phyloP scores from a whole-genome alignment of 441 rosid genomes.

The Croton laevigatus region DNA sequence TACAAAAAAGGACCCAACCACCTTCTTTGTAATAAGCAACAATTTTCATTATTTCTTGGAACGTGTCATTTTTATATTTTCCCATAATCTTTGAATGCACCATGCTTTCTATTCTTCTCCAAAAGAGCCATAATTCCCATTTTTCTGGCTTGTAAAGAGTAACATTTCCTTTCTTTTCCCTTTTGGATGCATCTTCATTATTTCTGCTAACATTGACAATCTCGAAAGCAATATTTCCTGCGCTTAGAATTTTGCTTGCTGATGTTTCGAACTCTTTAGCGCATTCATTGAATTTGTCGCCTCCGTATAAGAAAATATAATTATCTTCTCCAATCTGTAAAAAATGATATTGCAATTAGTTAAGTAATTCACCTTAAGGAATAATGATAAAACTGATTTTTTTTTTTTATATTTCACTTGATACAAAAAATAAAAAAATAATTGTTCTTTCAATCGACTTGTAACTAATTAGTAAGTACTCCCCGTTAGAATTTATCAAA shows the following conservation, averaged over 20 bases:
- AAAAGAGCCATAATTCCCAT: constrained; percentile 61
- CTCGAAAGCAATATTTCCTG: constrained; percentile 42
- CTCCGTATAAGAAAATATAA: constrained; percentile 67
- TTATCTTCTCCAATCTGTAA: constrained; percentile 53
- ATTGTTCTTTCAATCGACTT: no score
- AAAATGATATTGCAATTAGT: no score
- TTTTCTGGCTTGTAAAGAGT: constrained; percentile 40
- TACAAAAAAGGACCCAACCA: constrained; percentile 69
- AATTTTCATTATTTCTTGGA: constrained; percentile 54
- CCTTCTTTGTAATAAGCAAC: constrained; percentile 61
- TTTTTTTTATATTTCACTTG: no score
- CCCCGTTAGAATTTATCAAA: no score
- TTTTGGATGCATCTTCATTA: constrained; percentile 45
- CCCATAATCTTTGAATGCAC: constrained; percentile 54
- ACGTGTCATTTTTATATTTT: constrained; percentile 34
- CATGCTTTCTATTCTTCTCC: constrained; percentile 78
- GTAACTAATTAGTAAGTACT: no score
- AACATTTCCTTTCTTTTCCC: no score
- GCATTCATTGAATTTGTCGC: constrained; percentile 67
- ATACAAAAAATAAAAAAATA: no score
- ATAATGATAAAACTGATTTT: no score
- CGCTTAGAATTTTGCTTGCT: constrained; percentile 38
- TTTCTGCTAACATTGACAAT: constrained; percentile 78
- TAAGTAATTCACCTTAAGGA: no score
- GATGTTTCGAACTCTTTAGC: constrained; percentile 45